These are phyloP conservation scores for Paecilomyces sp. DNA, from an alignment of 2,329 filamentous ascomycete species.

Conservation along the genomic window DNA sequence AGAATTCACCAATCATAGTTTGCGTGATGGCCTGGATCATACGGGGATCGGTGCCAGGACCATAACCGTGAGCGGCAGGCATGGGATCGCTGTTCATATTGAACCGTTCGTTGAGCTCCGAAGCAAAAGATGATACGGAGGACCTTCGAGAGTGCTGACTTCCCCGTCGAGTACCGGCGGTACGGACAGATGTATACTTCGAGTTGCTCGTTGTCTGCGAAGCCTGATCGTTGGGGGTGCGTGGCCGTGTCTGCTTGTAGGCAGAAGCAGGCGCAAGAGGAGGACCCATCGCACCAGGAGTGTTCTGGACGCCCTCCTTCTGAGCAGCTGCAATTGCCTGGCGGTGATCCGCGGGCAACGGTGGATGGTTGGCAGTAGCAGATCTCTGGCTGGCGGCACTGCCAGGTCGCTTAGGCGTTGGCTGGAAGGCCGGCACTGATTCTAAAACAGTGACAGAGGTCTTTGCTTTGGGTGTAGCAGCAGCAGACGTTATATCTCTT, in stretches of 20 bases:
- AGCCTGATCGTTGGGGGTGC: conserved; percentile 52
- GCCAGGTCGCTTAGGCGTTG: conserved; percentile 51
- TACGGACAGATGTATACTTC: neutral
- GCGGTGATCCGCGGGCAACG: conserved; percentile 74
- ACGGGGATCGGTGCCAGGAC: conserved; percentile 75
- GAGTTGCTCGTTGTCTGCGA: conserved; percentile 28
- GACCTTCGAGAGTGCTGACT: conserved; percentile 58
- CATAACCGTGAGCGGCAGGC: conserved; percentile 52
- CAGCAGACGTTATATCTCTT: conserved; percentile 19
- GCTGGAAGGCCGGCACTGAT: conserved; percentile 25
- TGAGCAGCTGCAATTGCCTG: conserved; percentile 74
- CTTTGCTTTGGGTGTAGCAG: conserved; percentile 29
- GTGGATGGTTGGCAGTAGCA: conserved; percentile 52
- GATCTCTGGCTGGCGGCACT: conserved; percentile 64
- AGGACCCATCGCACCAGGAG: conserved; percentile 64
- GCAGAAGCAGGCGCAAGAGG: conserved; percentile 77
- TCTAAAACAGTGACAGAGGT: conserved; percentile 11
- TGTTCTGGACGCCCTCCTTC: conserved; percentile 42
- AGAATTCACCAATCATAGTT: conserved; percentile 97
- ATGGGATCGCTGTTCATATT: conserved; percentile 55
- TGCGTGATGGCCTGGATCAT: conserved; percentile 99
- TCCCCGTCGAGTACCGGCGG: conserved; percentile 15
- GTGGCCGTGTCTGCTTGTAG: conserved; percentile 51
- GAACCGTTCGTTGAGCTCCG: conserved; percentile 87
- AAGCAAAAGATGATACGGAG: conserved; percentile 91